Base-by-base conservation (phyloP, 2,329 filamentous ascomycete genomes). In the Pestalotiopsis sp. region DNA sequence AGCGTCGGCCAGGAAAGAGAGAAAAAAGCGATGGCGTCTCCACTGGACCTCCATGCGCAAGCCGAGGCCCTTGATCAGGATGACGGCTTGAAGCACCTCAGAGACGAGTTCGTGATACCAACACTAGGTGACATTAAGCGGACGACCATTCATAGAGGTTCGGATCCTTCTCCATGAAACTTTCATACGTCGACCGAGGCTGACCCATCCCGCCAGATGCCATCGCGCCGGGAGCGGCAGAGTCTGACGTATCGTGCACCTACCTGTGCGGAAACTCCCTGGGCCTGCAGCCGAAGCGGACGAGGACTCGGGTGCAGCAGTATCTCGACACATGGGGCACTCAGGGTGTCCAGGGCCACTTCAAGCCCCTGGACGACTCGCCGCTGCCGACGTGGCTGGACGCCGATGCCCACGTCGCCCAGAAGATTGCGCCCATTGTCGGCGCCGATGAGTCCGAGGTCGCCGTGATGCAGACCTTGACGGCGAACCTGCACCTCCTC, bases 181-280 rank as follows among this genome's bases (percentile, higher is more conserved):
- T 36, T 13, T 4, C 23, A 27, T 27, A 17, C n/a, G 31, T 39
- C 23, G 23, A 36, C 31, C 13, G 17, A 45, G 2, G 17, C 31
- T 45, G 39, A 38, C 41, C n/a, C 14, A 11, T n/a, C 11, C 45
- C 36, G 39, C 17, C 52, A 68, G 69, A 66, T 58, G 59, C 67
- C 17, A 59, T 13, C 12, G n/a, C 23, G 36, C 17, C 67, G 67
- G 72, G 66, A 59, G 67, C 68, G 70, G 69, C 71, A 70, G 73
- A 76, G 70, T 75, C 74, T 68, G 71, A 72, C 59, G 71, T 71
- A 61, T 68, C 72, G 69, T 78, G 86, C 74, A 89, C 92, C 69
- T 95, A 95, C 75, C 85, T 95, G 57, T 94, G 92, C 75, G 93
- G 93, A 52, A 95, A 95, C 79, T 94, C 92, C 0, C 84, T 95